Base-by-base conservation (phyloP, 2,329 filamentous ascomycete genomes). In the Dothideomycetidae sp. region DNA sequence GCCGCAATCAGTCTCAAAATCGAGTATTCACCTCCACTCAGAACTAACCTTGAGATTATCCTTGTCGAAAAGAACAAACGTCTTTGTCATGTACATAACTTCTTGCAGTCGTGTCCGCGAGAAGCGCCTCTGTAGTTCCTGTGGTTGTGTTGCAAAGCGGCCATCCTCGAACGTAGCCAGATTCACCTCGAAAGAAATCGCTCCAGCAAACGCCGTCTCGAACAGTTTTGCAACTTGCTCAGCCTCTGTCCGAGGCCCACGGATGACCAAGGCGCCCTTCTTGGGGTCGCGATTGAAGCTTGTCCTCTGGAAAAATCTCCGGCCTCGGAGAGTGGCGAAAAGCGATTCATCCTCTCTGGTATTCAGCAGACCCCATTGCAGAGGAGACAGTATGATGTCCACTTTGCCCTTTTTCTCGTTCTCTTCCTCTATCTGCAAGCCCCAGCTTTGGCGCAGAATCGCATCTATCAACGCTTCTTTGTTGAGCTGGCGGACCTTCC, bases 171-270 rank as follows among this genome's bases (percentile, higher is more conserved):
- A 16, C 15, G 9, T 31, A 7, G 36, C 28, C 9, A 45, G 29
- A 5, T 17, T 12, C 2, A 43, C 26, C 13, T 33, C 31, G 9
- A 29, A 18, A 31, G 29, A 26, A 9, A 14, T 13, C 4, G 31
- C 29, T 31, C 26, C 15, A n/a, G 23, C 21, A 23, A 37, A 42
- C 4, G 38, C 41, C 15, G 39, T 17, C 13, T 30, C 18, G 31
- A 43, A 11, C 10, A 38, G 35, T 5, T 21, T n/a, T 3, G 37
- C 26, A 11, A 44, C 36, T 10, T 11, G 31, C 18, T 44, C 40
- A n/a, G 40, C 40, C 19, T 44, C 40, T 21, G 37, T 16, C 4
- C 26, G 37, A 5, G 42, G 42, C 10, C 42, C 42, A 11, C 31
- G 15, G 17, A 45, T 38, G 10, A 37, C 18, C 4, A 45, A 36